These are phyloP conservation scores for Leishmania guyanensis DNA, from an alignment of 208 protist species.

Conservation along the genomic window DNA sequence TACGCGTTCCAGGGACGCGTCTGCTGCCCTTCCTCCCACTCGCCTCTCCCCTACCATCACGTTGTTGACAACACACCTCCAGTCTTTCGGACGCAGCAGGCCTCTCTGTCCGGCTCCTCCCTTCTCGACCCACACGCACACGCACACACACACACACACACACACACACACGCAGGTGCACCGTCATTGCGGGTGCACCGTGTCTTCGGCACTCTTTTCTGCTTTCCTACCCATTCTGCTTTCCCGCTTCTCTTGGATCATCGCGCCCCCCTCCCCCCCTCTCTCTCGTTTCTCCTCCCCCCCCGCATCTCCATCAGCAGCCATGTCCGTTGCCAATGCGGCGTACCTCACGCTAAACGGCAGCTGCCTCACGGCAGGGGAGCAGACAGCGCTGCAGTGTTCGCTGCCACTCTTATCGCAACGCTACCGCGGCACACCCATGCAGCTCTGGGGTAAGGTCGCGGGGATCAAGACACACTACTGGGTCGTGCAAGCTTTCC, in stretches of 20 bases:
- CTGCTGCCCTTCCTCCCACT: background rate
- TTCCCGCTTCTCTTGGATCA: background rate
- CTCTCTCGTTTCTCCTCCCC: background rate
- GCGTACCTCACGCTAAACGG: constrained; percentile 70
- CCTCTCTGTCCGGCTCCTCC: background rate
- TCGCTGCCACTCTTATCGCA: constrained; percentile 78
- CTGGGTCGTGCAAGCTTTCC: constrained; percentile 69
- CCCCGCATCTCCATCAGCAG: background rate
- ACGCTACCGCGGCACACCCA: constrained; percentile 54
- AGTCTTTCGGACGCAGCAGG: background rate
- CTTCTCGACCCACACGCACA: background rate
- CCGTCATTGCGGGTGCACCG: background rate
- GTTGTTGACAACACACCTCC: background rate
- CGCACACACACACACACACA: too few species aligned
- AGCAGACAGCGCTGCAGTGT: constrained; percentile 77
- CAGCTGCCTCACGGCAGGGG: constrained; percentile 52
- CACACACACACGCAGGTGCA: background rate
- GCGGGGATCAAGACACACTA: constrained; percentile 72
- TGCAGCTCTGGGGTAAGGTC: constrained; percentile 86
- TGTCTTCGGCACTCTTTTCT: background rate
- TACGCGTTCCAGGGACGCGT: background rate
- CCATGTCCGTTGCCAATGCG: constrained; percentile 61
- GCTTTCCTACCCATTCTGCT: background rate
- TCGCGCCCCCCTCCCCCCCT: background rate
- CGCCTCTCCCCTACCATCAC: background rate